These are phyloP conservation scores for Anthracocystis panici-leucophaei DNA, from an alignment of 1,284 basidiomycete genomes.

Conservation along the genomic window DNA sequence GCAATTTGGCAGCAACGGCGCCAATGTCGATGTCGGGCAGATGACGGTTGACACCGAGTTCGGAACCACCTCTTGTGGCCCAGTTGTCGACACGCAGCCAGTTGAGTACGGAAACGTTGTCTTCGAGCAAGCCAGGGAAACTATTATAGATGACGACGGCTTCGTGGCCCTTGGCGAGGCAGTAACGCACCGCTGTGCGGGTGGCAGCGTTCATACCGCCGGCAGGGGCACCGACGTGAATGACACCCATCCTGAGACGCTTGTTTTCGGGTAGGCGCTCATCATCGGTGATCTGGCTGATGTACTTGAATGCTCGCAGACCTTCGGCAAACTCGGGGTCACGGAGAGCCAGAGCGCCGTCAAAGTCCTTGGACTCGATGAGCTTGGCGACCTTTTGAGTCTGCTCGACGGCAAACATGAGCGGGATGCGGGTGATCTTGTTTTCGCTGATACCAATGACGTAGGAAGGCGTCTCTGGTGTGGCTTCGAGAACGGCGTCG, in stretches of 20 bases:
- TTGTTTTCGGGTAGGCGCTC: slow-evolving; percentile 75
- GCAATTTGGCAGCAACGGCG: slow-evolving; percentile 84
- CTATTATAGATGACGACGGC: slow-evolving; percentile 94
- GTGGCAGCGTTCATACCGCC: slow-evolving; percentile 99
- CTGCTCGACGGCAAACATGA: slow-evolving; percentile 89
- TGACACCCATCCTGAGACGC: slow-evolving; percentile 83
- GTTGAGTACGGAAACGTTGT: slow-evolving; percentile 84
- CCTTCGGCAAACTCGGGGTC: slow-evolving; percentile 92
- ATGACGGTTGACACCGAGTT: slow-evolving; percentile 93
- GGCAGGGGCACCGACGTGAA: slow-evolving; percentile 95
- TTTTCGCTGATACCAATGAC: slow-evolving; percentile 98
- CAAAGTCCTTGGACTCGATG: slow-evolving; percentile 86
- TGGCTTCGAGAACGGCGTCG: slow-evolving; percentile 87
- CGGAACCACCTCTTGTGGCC: slow-evolving; percentile 96
- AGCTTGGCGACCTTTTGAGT: slow-evolving; percentile 87
- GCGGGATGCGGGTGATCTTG: slow-evolving; percentile 89
- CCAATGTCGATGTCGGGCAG: slow-evolving; percentile 88
- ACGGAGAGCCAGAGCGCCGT: slow-evolving; percentile 85
- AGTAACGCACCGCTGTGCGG: slow-evolving; percentile 91
- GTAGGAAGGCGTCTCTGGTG: slow-evolving; percentile 90
- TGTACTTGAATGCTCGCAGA: slow-evolving; percentile 80
- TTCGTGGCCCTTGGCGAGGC: slow-evolving; percentile 88
- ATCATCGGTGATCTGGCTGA: slow-evolving; percentile 72
- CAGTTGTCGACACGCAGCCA: slow-evolving; percentile 98
- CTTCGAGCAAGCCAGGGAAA: slow-evolving; percentile 91